Evolutionary conservation across 2,329 filamentous ascomycete genomes (phyloP), one percentile per base, ranked within the genome.

Genomic region (Claviceps digitariae): DNA sequence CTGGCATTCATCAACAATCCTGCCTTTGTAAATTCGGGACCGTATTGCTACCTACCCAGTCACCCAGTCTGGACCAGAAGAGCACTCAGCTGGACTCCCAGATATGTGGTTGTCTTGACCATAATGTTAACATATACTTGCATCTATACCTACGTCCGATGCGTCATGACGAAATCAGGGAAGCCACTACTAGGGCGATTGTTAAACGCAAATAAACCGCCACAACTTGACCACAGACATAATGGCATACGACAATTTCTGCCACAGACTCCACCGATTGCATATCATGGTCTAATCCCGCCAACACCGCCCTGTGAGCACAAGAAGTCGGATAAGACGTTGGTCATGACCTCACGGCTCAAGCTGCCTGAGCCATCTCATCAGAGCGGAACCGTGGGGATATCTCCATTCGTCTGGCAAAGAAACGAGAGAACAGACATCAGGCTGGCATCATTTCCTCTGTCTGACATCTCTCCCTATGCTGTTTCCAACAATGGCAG

Each of bases 21-120:
- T 1, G 80, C 74, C 2, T 89, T 84, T 61, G 69, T 77, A 46
- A 78, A 82, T 23, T 75, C 79, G 49, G 83, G 82, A 1, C 77
- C 81, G 21, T 85, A 82, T 60, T 91, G 87, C 65, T 84, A 83
- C 57, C 71, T 90, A 2, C 84, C 86, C 0, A 70, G 78, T 17
- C 72, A 77, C 3, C 82, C 84, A 0, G 74, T 75, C 56, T 90
- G 86, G 87, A 83, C 84, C 57, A 75, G 82, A 45, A 69, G 84
- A 17, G 81, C 77, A 0, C 70, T 90, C 2, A 78, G 78, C 54
- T 91, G 87, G 86, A 74, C 86, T 8, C 87, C 86, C 38, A 76
- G 86, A 50, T 89, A 89, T 57, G 58, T 86, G 38, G 82, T 89
- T 51, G 79, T 86, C 58, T 62, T 76, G 9, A 69, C 76, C 27